These are phyloP conservation scores for Coelastrella sp. DNA, from an alignment of 139 green algal species.

Conservation along the genomic window DNA sequence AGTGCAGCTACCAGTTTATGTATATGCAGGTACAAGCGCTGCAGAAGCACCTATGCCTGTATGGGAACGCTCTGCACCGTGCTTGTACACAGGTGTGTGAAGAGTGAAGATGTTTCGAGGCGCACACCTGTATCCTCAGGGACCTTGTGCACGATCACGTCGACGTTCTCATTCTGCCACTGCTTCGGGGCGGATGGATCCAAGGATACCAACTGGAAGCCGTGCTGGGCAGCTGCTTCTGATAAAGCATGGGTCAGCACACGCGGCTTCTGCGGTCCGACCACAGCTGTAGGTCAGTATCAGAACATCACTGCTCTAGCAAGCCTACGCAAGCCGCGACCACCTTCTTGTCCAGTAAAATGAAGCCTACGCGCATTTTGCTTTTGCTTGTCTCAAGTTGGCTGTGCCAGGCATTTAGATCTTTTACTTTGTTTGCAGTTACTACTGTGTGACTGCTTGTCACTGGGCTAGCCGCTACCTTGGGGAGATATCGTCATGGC, in stretches of 20 bases:
- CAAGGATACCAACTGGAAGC: background rate
- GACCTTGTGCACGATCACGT: constrained; percentile 35
- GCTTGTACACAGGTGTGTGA: too few relatives aligned
- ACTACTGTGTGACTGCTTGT: too few relatives aligned
- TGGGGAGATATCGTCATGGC: too few relatives aligned
- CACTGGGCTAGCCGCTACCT: too few relatives aligned
- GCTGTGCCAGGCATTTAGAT: too few relatives aligned
- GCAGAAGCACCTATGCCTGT: background rate
- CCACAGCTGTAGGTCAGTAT: background rate
- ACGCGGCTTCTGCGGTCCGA: constrained; percentile 4
- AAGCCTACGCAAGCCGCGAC: background rate
- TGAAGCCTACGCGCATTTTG: constrained; percentile 21
- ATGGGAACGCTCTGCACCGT: too few relatives aligned
- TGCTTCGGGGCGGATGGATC: background rate
- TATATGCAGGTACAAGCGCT: background rate
- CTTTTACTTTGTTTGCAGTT: too few relatives aligned
- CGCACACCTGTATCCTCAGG: constrained; percentile 8
- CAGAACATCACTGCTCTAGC: background rate
- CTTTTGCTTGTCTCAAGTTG: too few relatives aligned
- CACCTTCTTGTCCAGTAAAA: constrained; percentile 15
- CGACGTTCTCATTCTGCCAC: background rate
- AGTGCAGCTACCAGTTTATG: too few relatives aligned
- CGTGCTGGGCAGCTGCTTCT: background rate
- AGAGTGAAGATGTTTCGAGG: too few relatives aligned
- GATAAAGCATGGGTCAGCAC: constrained; percentile 17